A percentile compares a stretch with the other conserved stretches of the same genome.
Conservation (phyloP, 805 yeast genomes). For the Metschnikowia lunata region DNA sequence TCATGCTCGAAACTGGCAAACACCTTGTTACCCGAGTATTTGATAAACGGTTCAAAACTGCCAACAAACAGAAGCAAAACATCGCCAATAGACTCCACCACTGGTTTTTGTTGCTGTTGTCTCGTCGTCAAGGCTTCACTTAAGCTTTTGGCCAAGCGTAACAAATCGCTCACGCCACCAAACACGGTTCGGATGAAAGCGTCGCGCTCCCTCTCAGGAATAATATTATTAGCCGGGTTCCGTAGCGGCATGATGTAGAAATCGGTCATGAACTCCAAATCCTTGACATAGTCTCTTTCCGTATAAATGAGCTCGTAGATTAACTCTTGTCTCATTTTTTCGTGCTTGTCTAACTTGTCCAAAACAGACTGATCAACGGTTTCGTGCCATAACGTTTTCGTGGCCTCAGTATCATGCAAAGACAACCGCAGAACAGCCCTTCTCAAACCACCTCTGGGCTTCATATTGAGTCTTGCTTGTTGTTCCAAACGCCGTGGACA, state of each 20-base stretch:
- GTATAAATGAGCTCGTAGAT: constrained; percentile 92
- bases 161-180: constrained; percentile 82
- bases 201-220: constrained; percentile 85
- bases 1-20: constrained; percentile 95
- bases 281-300: constrained; percentile 93
- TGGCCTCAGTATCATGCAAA: constrained; percentile 63
- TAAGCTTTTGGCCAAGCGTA: constrained; percentile 74
- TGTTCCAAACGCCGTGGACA: constrained; percentile 95
- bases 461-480: constrained; percentile 86
- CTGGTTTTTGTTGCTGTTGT: constrained; percentile 75
- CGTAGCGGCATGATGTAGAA: constrained; percentile 90
- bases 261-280: constrained; percentile 87
- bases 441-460: constrained; percentile 79
- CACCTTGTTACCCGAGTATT: constrained; percentile 91
- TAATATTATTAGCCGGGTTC: constrained; percentile 66
- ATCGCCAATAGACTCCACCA: constrained; percentile 84
- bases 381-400: constrained; percentile 87
- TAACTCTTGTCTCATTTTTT: constrained; percentile 89
- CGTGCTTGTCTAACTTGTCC: constrained; percentile 74
- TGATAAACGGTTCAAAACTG: constrained; percentile 85
- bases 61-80: constrained; percentile 79
- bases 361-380: constrained; percentile 79
- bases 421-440: constrained; percentile 70
- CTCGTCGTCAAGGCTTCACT: constrained; percentile 87
- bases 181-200: constrained; percentile 89